phyloP scores from a whole-genome alignment of 2,329 filamentous ascomycete genomes.

The Paraphoma sp. region DNA sequence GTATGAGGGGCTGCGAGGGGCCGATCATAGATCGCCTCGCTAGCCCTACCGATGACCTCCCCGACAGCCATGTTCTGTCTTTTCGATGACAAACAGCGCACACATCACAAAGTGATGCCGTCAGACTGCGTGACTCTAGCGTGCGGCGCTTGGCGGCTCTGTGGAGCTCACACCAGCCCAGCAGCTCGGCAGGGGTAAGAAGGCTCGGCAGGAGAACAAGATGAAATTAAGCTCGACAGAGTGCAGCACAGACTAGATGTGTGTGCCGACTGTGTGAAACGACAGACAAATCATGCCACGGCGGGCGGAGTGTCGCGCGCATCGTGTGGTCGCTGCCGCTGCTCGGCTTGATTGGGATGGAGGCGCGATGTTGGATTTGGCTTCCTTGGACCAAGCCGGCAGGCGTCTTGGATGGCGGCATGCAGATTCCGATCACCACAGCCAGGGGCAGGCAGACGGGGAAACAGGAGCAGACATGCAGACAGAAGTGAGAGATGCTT shows the following conservation, averaged over 20 bases:
- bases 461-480: too few relatives aligned
- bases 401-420: not conserved
- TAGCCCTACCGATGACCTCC: not conserved
- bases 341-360: not conserved
- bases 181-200: slow-evolving; percentile 1
- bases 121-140: not conserved
- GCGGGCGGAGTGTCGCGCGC: not conserved
- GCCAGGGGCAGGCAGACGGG: not conserved
- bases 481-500: too few relatives aligned
- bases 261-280: not conserved
- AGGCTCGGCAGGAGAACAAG: slow-evolving; percentile 14
- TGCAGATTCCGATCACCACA: not conserved
- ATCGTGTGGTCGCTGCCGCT: not conserved
- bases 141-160: not conserved
- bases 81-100: not conserved
- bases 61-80: not conserved
- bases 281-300: not conserved
- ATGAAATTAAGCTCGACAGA: not conserved
- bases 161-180: slow-evolving; percentile 3
- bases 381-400: not conserved
- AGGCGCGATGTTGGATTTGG: not conserved
- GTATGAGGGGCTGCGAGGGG: too few relatives aligned
- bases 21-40: not conserved
- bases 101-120: not conserved
- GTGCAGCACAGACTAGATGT: not conserved